Conservation (phyloP, 108 stramenopile genomes). For the Asterionellopsis glacialis region DNA sequence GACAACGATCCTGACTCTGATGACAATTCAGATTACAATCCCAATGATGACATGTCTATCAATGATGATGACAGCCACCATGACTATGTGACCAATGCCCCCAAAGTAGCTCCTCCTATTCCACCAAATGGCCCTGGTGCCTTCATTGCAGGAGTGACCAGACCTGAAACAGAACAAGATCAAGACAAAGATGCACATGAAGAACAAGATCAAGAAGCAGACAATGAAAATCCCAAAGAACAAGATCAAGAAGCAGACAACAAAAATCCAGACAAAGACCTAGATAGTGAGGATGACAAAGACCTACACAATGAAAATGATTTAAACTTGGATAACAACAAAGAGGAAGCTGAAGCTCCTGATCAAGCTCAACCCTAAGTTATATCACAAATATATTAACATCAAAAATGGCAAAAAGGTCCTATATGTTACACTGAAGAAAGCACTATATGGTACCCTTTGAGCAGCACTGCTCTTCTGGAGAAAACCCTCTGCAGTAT, state of each 20-base stretch:
- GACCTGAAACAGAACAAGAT: background rate
- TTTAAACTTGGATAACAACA: too few relatives aligned
- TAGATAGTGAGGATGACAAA: too few relatives aligned
- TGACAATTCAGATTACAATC: constrained; percentile 7
- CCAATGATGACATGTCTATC: constrained; percentile 11
- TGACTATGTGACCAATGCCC: constrained; percentile 4
- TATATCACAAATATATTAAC: constrained; percentile 5
- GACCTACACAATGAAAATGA: too few relatives aligned
- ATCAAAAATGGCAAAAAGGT: constrained; percentile 12
- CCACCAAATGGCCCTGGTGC: background rate
- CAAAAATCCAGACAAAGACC: constrained; percentile 6
- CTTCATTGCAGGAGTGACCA: background rate
- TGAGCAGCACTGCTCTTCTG: constrained; percentile 16
- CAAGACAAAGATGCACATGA: background rate
- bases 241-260: constrained; percentile 14
- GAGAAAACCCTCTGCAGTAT: background rate
- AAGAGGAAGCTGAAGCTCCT: too few relatives aligned
- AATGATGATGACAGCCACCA: constrained; percentile 19
- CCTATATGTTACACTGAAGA: constrained; percentile 14
- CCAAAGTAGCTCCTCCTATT: constrained; percentile 9
- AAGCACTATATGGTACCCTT: constrained; percentile 24
- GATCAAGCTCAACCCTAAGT: constrained; percentile 9
- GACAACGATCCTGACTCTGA: background rate
- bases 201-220: too few relatives aligned
- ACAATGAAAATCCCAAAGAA: constrained; percentile 12